Base-by-base conservation (phyloP, 176 grass and related monocot species). In the Lolium perenne region DNA sequence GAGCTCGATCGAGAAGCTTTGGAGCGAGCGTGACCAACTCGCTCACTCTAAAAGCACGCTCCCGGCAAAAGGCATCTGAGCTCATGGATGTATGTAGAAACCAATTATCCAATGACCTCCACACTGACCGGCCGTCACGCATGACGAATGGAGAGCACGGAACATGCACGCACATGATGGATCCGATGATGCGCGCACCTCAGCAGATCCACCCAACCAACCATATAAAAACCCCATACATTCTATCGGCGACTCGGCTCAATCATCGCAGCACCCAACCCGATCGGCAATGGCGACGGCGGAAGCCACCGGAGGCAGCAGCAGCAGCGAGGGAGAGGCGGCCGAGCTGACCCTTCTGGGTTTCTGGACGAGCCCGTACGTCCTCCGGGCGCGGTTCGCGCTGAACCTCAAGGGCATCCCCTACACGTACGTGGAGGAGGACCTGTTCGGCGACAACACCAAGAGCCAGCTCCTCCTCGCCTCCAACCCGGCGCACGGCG, bases 341-440 rank as follows among this genome's bases (percentile, higher is more conserved):
- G 61, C 23, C 23, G 22, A 0, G 74, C 49, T 76, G 74, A 76
- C 74, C 25, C 49, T 76, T 23, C 74, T 76, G 49, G 74, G 74
- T 26, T 76, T 76, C 49, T 76, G 74, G 49, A 20, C 74, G 49
- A 76, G 74, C 74, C 74, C 74, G 49, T 76, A 38, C 74, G 74
- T 53, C 22, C 74, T 76, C 23, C 48, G 74, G 0, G 74, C 74
- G 49, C 49, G 74, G 74, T 76, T 76, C 74, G 74, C 74, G 74
- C 49, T 76, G 25, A 76, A 76, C 74, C 74, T 76, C 16, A 76
- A 76, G 74, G 74, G 25, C 74, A 1, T 76, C 74, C 74, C 74
- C 25, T n/a, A 76, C 74, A 10, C 51, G 74, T 76, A 76, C 73
- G 73, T 76, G 48, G 73, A 76, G 73, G 73, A 76, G 73, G 73